Conservation (phyloP, 371 early-diverging fungal genomes). For the Actinomortierella ambigua region DNA sequence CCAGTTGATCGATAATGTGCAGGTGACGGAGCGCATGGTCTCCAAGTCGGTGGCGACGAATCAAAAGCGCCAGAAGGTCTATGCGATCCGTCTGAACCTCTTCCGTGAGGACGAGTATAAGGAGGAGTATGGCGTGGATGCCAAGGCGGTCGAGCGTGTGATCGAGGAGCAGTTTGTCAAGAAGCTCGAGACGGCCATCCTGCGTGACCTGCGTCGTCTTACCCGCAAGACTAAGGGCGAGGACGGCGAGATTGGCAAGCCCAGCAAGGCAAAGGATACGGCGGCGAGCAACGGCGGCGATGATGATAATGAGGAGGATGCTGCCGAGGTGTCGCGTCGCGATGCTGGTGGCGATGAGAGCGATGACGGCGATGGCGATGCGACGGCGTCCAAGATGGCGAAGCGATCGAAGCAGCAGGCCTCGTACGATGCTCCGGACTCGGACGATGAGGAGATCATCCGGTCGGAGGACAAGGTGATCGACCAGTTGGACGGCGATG, state of each 20-base stretch:
- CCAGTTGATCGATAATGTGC: constrained; percentile 84
- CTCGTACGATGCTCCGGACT: constrained; percentile 78
- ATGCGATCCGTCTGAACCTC: constrained; percentile 82
- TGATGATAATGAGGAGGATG: constrained; percentile 58
- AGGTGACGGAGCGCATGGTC: constrained; percentile 67
- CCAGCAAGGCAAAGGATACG: constrained; percentile 40
- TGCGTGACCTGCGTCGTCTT: constrained; percentile 40
- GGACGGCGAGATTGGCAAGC: constrained; percentile 48
- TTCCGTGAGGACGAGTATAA: constrained; percentile 81
- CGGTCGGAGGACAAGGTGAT: constrained; percentile 49
- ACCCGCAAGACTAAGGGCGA: constrained; percentile 49
- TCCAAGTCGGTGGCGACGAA: constrained; percentile 55
- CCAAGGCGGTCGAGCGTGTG: constrained; percentile 70
- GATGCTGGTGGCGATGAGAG: constrained; percentile 42
- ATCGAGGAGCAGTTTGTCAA: constrained; percentile 77
- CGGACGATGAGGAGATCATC: constrained; percentile 72
- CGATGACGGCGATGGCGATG: constrained; percentile 77
- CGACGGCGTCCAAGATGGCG: constrained; percentile 61
- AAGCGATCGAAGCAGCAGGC: constrained; percentile 69
- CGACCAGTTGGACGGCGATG: constrained; percentile 52
- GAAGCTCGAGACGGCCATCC: constrained; percentile 63
- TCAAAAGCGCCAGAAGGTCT: constrained; percentile 67
- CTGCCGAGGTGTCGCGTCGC: constrained; percentile 31
- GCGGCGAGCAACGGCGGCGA: constrained; percentile 41
- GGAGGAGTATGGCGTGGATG: constrained; percentile 77